Evolutionary conservation across 108 stramenopile species (phyloP).

Genomic region (Stephanodiscus triporus): DNA sequence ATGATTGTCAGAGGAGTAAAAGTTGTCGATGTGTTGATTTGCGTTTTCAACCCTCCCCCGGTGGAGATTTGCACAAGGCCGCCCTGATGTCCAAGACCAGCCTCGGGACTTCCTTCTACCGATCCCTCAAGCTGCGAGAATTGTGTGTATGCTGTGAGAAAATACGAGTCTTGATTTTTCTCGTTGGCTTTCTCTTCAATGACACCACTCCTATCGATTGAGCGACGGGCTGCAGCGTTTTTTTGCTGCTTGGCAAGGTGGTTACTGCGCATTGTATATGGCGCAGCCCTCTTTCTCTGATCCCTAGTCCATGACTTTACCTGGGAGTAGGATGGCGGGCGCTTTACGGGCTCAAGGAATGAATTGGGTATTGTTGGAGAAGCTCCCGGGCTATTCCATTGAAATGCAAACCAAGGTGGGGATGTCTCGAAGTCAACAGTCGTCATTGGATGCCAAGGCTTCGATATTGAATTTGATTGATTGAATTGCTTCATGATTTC

Average conservation of each 20-base stretch:
- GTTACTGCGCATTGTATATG: not conserved
- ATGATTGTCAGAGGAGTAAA: conserved; percentile 77
- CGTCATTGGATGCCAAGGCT: conserved; percentile 23
- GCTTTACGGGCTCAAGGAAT: conserved; percentile 52
- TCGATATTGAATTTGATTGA: conserved; percentile 2
- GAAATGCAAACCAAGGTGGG: conserved; percentile 39
- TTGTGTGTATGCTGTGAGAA: conserved; percentile 27
- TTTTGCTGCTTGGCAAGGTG: conserved; percentile 13
- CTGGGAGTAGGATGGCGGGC: conserved; percentile 49
- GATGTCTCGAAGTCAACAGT: conserved; percentile 6
- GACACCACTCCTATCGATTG: conserved; percentile 1
- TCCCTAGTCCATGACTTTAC: conserved; percentile 51
- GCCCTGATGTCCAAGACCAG: conserved; percentile 81
- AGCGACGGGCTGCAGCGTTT: not conserved
- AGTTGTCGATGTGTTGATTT: conserved; percentile 53
- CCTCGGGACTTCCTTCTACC: conserved; percentile 37
- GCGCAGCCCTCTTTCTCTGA: conserved; percentile 18
- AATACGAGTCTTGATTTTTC: conserved; percentile 7
- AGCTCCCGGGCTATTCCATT: conserved; percentile 19
- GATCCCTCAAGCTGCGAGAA: conserved; percentile 36
- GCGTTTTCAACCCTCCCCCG: conserved; percentile 81
- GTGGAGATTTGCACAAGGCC: conserved; percentile 73
- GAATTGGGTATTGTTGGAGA: conserved; percentile 6
- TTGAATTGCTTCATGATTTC: conserved; percentile 16
- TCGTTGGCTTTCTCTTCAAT: conserved; percentile 5